Evolutionary conservation across 495 filamentous ascomycete genomes (phyloP).

Genomic region (Beverwykella pulmonaria): DNA sequence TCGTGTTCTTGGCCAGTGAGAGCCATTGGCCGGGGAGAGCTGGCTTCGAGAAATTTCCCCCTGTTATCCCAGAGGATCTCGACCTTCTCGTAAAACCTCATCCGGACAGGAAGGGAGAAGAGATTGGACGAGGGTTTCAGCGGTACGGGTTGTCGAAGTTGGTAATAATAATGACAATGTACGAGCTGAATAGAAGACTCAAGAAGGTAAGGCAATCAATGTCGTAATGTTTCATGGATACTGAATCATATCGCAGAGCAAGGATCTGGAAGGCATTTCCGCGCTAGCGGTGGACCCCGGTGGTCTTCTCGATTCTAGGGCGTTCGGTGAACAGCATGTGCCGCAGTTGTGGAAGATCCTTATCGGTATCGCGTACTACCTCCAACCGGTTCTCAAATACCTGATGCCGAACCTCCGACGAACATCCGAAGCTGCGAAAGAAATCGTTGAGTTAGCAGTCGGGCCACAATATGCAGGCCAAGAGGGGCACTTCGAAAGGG

Average conservation of each 20-base stretch:
- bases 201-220: constrained; percentile 10
- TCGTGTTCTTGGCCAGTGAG: constrained; percentile 17
- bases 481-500: constrained; percentile 49
- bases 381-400: constrained; percentile 46
- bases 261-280: constrained; percentile 1
- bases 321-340: constrained; percentile 4
- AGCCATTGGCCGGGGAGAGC: constrained; percentile 12
- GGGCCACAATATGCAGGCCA: constrained; percentile 43
- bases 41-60: background rate
- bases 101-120: constrained; percentile 1
- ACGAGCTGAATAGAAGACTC: constrained; percentile 14
- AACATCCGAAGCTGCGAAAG: constrained; percentile 45
- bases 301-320: constrained; percentile 16
- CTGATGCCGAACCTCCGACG: constrained; percentile 46
- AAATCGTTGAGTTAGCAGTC: constrained; percentile 45
- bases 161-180: constrained; percentile 11
- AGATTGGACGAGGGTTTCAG: constrained; percentile 10
- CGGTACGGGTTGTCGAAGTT: constrained; percentile 19
- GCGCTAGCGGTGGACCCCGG: constrained; percentile 25
- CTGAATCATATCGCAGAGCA: background rate
- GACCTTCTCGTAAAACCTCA: constrained; percentile 12
- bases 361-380: constrained; percentile 37
- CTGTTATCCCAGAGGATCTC: constrained; percentile 9
- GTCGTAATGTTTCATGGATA: too few species aligned
- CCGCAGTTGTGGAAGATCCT: background rate